Conservation (phyloP, 1,284 basidiomycete genomes). For the Schizophyllum commune region DNA sequence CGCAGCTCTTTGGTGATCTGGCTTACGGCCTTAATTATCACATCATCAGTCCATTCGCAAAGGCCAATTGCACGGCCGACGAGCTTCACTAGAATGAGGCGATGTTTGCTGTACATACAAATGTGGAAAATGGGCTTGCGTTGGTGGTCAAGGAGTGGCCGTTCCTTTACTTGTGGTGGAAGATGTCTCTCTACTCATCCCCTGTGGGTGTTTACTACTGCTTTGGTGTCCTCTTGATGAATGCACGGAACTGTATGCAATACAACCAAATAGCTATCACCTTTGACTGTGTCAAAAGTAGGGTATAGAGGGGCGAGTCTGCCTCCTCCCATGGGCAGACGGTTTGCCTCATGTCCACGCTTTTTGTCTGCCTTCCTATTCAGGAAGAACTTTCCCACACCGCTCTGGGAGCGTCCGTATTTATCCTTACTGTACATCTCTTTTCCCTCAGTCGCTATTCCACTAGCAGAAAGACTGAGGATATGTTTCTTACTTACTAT, state of each 20-base stretch:
- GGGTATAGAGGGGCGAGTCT: too few species aligned
- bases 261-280: conserved; percentile 16
- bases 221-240: conserved; percentile 17
- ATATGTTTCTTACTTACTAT: too few species aligned
- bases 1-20: conserved; percentile 21
- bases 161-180: conserved; percentile 19
- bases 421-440: too few species aligned
- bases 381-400: too few species aligned
- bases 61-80: conserved; percentile 10
- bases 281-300: too few species aligned
- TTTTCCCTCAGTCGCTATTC: too few species aligned
- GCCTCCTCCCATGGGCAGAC: too few species aligned
- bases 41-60: conserved; percentile 17
- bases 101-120: conserved; percentile 17
- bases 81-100: conserved; percentile 15
- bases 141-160: conserved; percentile 14
- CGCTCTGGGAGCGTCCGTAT: too few species aligned
- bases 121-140: conserved; percentile 21
- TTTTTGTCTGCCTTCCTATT: too few species aligned
- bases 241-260: conserved; percentile 15
- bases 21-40: conserved; percentile 17
- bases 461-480: too few species aligned
- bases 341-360: too few species aligned
- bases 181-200: conserved; percentile 13
- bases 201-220: conserved; percentile 18